A percentile compares a stretch with the other conserved stretches of the same genome.
phyloP scores from a whole-genome alignment of 345 rosid genomes.

The Iberis pinnata region DNA sequence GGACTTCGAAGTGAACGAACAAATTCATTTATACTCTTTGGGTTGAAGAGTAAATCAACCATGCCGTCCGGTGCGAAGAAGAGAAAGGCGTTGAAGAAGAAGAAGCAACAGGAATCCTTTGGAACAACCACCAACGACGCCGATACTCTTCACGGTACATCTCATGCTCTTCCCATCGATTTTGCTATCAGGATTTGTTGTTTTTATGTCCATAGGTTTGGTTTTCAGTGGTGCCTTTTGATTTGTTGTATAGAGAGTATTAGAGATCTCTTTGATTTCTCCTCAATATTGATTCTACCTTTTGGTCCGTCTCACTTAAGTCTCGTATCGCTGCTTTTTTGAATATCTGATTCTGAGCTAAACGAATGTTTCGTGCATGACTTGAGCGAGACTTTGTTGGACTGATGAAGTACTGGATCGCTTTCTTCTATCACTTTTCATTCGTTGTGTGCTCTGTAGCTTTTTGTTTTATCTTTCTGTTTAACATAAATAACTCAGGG shows the following conservation, averaged over 20 bases:
- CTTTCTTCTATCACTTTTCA: no score
- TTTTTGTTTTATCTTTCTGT: not conserved
- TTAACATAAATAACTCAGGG: constrained; percentile 30
- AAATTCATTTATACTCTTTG: not conserved
- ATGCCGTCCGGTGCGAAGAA: constrained; percentile 91
- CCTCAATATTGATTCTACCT: no score
- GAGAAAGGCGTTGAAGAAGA: constrained; percentile 91
- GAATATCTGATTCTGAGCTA: not conserved
- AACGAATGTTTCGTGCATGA: constrained; percentile 3
- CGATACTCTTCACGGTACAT: constrained; percentile 21
- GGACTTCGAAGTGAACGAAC: constrained; percentile 4
- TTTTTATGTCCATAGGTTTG: constrained; percentile 7
- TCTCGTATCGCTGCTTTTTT: no score
- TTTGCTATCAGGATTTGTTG: not conserved
- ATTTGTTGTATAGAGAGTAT: no score
- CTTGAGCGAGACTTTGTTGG: constrained; percentile 3
- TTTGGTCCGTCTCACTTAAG: no score
- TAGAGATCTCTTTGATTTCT: no score
- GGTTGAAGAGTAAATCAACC: constrained; percentile 29
- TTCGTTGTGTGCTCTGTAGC: constrained; percentile 9
- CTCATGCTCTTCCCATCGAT: not conserved
- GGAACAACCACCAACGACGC: constrained; percentile 9
- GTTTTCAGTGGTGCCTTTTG: no score
- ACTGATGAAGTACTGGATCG: not conserved
- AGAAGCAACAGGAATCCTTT: constrained; percentile 45